Evolutionary conservation across 352 stramenopile genomes (phyloP).

Genomic region (Paralagenidium karlingii): DNA sequence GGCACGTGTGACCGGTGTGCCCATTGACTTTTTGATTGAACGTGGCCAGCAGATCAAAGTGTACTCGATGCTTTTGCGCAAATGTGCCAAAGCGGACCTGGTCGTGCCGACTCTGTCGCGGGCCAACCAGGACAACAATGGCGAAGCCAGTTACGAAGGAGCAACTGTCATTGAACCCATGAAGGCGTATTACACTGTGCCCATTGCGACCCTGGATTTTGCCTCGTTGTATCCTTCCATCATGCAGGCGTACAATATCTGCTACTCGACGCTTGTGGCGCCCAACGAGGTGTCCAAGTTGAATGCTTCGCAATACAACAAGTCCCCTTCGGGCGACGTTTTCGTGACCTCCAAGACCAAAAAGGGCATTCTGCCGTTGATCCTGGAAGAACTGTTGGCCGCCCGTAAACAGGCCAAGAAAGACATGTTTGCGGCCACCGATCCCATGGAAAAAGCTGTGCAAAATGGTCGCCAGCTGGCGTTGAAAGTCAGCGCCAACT

Average conservation of each 20-base stretch:
- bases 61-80: constrained; percentile 97
- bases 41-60: constrained; percentile 99
- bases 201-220: constrained; percentile 99
- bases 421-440: constrained; percentile 98
- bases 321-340: constrained; percentile 91
- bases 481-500: constrained; percentile 98
- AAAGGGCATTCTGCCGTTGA: constrained; percentile 97
- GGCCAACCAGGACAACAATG: constrained; percentile 37
- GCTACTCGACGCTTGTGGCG: constrained; percentile 98
- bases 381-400: constrained; percentile 96
- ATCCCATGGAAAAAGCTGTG: constrained; percentile 98
- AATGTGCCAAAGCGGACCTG: constrained; percentile 89
- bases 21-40: constrained; percentile 96
- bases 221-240: constrained; percentile 99
- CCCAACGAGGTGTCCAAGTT: constrained; percentile 48
- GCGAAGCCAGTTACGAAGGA: constrained; percentile 92
- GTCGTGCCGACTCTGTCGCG: constrained; percentile 95
- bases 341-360: constrained; percentile 94
- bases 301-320: constrained; percentile 73
- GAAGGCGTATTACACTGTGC: constrained; percentile 98
- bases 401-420: constrained; percentile 97
- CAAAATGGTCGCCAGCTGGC: constrained; percentile 97
- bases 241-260: constrained; percentile 99
- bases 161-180: constrained; percentile 99
- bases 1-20: constrained; percentile 97